phyloP scores from a whole-genome alignment of 495 filamentous ascomycete species.

The Penicillium maclennaniae region DNA sequence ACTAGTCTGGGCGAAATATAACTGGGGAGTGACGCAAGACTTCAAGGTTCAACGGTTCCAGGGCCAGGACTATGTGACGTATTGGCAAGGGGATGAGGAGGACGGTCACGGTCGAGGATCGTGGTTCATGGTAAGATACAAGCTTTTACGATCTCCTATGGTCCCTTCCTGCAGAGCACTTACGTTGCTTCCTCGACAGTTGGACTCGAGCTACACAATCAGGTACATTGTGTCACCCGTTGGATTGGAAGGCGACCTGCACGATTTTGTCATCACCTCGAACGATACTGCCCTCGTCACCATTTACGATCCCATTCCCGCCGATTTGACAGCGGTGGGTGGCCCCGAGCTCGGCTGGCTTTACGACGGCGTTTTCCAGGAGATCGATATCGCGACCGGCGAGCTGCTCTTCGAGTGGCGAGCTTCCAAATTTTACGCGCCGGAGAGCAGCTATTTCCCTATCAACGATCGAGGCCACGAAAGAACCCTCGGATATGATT shows the following conservation, averaged over 20 bases:
- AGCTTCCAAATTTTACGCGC: slow-evolving; percentile 25
- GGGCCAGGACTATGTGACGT: slow-evolving; percentile 47
- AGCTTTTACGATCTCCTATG: background rate
- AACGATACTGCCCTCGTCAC: slow-evolving; percentile 50
- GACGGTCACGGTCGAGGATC: slow-evolving; percentile 47
- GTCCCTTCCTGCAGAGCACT: background rate
- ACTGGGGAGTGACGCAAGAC: slow-evolving; percentile 42
- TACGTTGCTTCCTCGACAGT: slow-evolving; percentile 18
- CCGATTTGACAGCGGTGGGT: slow-evolving; percentile 44
- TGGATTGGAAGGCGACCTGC: slow-evolving; percentile 35
- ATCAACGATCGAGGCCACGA: slow-evolving; percentile 20
- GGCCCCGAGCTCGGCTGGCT: slow-evolving; percentile 43
- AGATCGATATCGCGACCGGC: slow-evolving; percentile 41
- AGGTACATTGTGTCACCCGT: slow-evolving; percentile 35
- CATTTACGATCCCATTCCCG: slow-evolving; percentile 45
- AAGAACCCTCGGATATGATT: slow-evolving; percentile 34
- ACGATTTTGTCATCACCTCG: slow-evolving; percentile 45
- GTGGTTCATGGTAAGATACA: slow-evolving; percentile 48
- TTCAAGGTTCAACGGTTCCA: slow-evolving; percentile 44
- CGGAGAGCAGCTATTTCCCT: slow-evolving; percentile 20
- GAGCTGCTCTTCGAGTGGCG: slow-evolving; percentile 43
- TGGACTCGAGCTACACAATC: slow-evolving; percentile 45
- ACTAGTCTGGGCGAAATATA: slow-evolving; percentile 42
- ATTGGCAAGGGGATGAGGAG: slow-evolving; percentile 51
- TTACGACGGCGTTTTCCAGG: slow-evolving; percentile 41